A percentile compares a stretch with the other conserved stretches of the same genome.
These are phyloP conservation scores for Symbiotaphrina buchneri DNA, from an alignment of 495 filamentous ascomycete genomes.

Conservation along the genomic window DNA sequence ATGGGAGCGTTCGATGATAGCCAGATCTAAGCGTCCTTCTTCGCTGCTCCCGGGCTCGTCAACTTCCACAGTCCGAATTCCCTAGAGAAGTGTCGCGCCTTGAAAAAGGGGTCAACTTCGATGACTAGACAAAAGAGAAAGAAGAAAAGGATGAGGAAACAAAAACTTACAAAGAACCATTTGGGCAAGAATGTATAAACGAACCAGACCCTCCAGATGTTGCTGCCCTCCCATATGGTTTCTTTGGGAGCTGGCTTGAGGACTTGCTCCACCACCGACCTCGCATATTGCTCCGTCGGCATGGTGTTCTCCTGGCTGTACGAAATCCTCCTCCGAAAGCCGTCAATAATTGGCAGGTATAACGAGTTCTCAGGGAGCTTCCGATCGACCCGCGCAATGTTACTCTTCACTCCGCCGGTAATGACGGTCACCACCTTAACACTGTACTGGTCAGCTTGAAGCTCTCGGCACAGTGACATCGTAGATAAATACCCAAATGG, in stretches of 20 bases:
- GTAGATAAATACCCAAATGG: constrained; percentile 17
- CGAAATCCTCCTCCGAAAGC: constrained; percentile 11
- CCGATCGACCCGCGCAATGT: constrained; percentile 12
- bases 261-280: constrained; percentile 11
- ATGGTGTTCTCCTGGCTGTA: constrained; percentile 13
- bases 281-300: constrained; percentile 13
- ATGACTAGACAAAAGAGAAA: constrained; percentile 2
- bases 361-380: constrained; percentile 9
- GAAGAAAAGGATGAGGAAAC: constrained; percentile 1
- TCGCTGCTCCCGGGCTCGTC: too few relatives aligned
- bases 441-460: not conserved
- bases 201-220: constrained; percentile 14
- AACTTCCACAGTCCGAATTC: too few relatives aligned
- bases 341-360: constrained; percentile 11
- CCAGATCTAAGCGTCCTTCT: too few relatives aligned
- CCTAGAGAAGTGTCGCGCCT: too few relatives aligned
- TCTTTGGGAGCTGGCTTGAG: constrained; percentile 5
- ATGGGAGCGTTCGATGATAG: too few relatives aligned
- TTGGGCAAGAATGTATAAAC: constrained; percentile 9
- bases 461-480: too few relatives aligned
- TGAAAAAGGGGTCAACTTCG: too few relatives aligned
- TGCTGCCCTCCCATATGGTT: constrained; percentile 14
- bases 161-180: not conserved
- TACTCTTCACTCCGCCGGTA: constrained; percentile 16
- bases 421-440: constrained; percentile 15